Percentiles rank a stretch among this genome's conserved stretches.
Evolutionary conservation across 2,329 filamentous ascomycete genomes (phyloP).

Genomic region (Ilyonectria mors-panacis): DNA sequence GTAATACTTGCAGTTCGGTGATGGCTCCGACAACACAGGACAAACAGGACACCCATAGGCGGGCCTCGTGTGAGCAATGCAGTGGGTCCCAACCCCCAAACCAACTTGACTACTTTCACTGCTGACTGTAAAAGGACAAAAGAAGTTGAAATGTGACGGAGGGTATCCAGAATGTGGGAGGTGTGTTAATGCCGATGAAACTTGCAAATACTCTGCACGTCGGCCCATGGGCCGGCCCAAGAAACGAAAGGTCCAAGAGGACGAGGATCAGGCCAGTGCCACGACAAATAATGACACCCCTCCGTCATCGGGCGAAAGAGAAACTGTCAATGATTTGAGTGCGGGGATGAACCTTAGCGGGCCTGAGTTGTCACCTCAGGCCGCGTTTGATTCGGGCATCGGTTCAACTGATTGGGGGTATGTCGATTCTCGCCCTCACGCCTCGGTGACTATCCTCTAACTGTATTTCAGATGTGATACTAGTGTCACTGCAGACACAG

Average conservation of each 20-base stretch:
- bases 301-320: slow-evolving; percentile 24
- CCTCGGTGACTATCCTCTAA: slow-evolving; percentile 25
- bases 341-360: slow-evolving; percentile 28
- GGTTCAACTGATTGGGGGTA: slow-evolving; percentile 37
- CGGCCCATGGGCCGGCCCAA: slow-evolving; percentile 47
- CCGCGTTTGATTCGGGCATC: slow-evolving; percentile 23
- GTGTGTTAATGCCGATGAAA: slow-evolving; percentile 33
- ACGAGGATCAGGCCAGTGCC: slow-evolving; percentile 19
- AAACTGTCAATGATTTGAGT: slow-evolving; percentile 23
- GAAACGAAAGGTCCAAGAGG: slow-evolving; percentile 38
- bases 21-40: slow-evolving; percentile 36
- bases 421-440: not conserved
- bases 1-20: not conserved
- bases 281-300: slow-evolving; percentile 25
- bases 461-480: slow-evolving; percentile 34
- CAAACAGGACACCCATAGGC: slow-evolving; percentile 37
- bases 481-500: slow-evolving; percentile 22
- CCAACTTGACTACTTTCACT: not conserved
- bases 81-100: slow-evolving; percentile 29
- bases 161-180: slow-evolving; percentile 41
- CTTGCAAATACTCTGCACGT: slow-evolving; percentile 42
- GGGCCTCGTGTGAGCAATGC: slow-evolving; percentile 48
- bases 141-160: slow-evolving; percentile 48
- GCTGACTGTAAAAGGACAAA: slow-evolving; percentile 40
- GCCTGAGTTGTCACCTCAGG: slow-evolving; percentile 32